Percentiles rank a stretch among this genome's conserved stretches.
Evolutionary conservation across 2,329 filamentous ascomycete genomes (phyloP).

Genomic region (Periconia sp.): DNA sequence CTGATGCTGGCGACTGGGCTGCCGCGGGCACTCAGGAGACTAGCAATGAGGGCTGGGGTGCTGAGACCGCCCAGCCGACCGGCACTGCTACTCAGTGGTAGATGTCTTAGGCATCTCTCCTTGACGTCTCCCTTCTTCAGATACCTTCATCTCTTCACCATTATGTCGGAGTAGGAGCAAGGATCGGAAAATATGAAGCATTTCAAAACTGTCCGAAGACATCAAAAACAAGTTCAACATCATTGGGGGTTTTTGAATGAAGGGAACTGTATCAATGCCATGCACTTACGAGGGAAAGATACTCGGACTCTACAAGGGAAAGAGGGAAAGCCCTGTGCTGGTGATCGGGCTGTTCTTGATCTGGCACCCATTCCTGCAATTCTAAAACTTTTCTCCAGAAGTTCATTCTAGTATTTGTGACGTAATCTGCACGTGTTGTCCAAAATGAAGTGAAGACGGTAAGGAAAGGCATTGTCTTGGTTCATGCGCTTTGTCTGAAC

Average conservation of each 20-base stretch:
- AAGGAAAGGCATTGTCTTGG: too few relatives aligned
- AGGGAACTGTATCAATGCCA: constrained; percentile 49
- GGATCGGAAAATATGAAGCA: constrained; percentile 31
- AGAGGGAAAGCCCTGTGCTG: constrained; percentile 99
- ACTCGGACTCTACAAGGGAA: constrained; percentile 63
- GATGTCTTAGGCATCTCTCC: constrained; percentile 28
- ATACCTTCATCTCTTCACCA: constrained; percentile 15
- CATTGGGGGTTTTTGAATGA: constrained; percentile 15
- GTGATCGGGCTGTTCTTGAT: constrained; percentile 83
- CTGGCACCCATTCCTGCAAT: constrained; percentile 69
- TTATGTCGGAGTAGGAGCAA: constrained; percentile 38
- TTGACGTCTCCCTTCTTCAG: constrained; percentile 25
- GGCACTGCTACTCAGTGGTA: constrained; percentile 53
- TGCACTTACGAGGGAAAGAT: constrained; percentile 99
- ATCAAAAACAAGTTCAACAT: constrained; percentile 20
- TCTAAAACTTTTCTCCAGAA: constrained; percentile 6
- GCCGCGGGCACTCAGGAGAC: constrained; percentile 58
- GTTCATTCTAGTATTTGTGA: not conserved
- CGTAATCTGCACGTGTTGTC: not conserved
- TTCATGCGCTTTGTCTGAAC: too few relatives aligned
- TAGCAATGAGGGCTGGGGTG: constrained; percentile 60
- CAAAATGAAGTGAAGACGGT: too few relatives aligned
- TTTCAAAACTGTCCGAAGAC: too few relatives aligned
- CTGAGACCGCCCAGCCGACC: constrained; percentile 41
- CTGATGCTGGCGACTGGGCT: constrained; percentile 72